These are phyloP conservation scores for Setomelanomma holmii DNA, from an alignment of 2,329 filamentous ascomycete species.

Conservation along the genomic window DNA sequence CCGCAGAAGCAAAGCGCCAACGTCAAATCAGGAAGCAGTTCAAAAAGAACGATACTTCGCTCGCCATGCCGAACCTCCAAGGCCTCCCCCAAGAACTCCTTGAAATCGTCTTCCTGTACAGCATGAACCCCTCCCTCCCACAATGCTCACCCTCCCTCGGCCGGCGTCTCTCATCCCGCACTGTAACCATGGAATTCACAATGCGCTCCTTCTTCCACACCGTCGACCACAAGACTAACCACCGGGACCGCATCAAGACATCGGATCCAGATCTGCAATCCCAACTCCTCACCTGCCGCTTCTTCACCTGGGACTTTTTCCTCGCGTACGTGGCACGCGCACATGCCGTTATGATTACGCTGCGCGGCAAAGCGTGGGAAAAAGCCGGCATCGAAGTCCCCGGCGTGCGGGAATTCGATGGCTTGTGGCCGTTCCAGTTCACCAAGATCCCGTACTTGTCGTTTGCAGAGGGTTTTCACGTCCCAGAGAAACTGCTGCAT, in stretches of 20 bases:
- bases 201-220: conserved; percentile 45
- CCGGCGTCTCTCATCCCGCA: conserved; percentile 38
- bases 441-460: conserved; percentile 39
- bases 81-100: conserved; percentile 45
- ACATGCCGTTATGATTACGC: conserved; percentile 33
- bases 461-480: conserved; percentile 38
- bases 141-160: conserved; percentile 38
- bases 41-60: conserved; percentile 10
- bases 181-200: conserved; percentile 37
- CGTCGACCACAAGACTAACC: conserved; percentile 37
- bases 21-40: conserved; percentile 16
- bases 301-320: conserved; percentile 49
- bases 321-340: conserved; percentile 40
- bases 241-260: conserved; percentile 26
- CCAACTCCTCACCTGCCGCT: conserved; percentile 37
- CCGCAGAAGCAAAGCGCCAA: conserved; percentile 18
- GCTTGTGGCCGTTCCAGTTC: conserved; percentile 41
- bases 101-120: conserved; percentile 45
- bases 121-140: conserved; percentile 45
- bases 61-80: conserved; percentile 43
- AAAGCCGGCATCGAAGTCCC: conserved; percentile 34
- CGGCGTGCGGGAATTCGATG: conserved; percentile 31
- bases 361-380: conserved; percentile 42
- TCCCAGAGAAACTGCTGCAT: conserved; percentile 47
- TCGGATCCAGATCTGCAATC: conserved; percentile 35